phyloP scores from a whole-genome alignment of 441 rosid genomes.

The Jatropha multifida region DNA sequence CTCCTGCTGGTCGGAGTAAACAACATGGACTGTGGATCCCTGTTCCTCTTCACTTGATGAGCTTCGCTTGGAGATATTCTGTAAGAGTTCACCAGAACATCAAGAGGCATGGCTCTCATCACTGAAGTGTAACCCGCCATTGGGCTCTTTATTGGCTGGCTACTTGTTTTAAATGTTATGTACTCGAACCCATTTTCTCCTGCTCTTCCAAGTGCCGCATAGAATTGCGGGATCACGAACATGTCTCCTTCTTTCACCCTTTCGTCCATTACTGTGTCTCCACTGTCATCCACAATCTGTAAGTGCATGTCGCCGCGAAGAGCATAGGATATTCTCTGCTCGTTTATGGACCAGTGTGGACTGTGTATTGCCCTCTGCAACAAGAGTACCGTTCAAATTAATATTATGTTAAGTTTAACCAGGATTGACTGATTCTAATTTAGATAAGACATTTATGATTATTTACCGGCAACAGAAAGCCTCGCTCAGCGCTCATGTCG shows the following conservation, averaged over 20 bases:
- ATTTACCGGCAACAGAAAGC: constrained; percentile 27
- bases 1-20: constrained; percentile 22
- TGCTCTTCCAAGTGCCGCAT: constrained; percentile 14
- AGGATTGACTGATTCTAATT: no score
- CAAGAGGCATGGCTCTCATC: constrained; percentile 35
- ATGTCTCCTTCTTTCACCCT: constrained; percentile 32
- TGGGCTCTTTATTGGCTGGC: constrained; percentile 34
- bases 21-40: constrained; percentile 35
- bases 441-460: background rate
- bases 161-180: constrained; percentile 31
- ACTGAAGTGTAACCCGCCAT: constrained; percentile 31
- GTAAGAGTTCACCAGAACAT: constrained; percentile 32
- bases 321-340: constrained; percentile 31
- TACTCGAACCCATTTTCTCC: constrained; percentile 33
- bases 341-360: constrained; percentile 41
- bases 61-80: constrained; percentile 33
- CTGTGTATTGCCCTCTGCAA: constrained; percentile 35
- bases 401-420: no score
- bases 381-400: background rate
- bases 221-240: constrained; percentile 41
- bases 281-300: constrained; percentile 33
- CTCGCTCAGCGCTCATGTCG: constrained; percentile 38
- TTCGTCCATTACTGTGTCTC: constrained; percentile 29
- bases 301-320: constrained; percentile 25
- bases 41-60: constrained; percentile 28